Evolutionary conservation across 805 yeast genomes (phyloP), one percentile per base, ranked within the genome.

Genomic region (Nakazawaea populi): DNA sequence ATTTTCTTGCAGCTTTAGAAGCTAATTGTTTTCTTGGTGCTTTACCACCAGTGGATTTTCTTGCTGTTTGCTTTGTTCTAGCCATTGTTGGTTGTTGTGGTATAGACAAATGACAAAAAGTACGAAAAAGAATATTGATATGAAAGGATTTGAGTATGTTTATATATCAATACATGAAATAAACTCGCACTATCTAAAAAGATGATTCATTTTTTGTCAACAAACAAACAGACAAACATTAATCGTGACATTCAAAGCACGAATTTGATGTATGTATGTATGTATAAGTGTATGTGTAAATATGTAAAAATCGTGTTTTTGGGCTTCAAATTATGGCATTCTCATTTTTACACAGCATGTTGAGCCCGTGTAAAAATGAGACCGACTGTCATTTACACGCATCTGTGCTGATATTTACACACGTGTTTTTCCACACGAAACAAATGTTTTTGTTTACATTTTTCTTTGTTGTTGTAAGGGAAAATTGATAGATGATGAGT

Each of bases 11-110:
- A 64, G 94, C 95, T 77, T 87, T 87, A 55, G 95, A 87, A 56
- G 95, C 95, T 65, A 87, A 77, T 73, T 87, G 95, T 74, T 87
- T 87, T 87, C 95, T 87, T 83, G 95, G 95, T 48, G 95, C 95
- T 74, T 87, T 87, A 83, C 95, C 95, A 83, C 95, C 95, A 63
- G 95, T 87, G 59, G 94, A 87, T 74, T 87, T 87, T 87, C 95
- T 87, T 65, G 95, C 94, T 60, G 95, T 87, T 82, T 87, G 95
- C 73, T 87, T 87, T 58, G 95, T 87, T 87, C 94, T 87, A 67
- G 95, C 95, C 95, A 87, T 87, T 69, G 57, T 68, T 58, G 52
- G 51, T 52, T 47, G 48, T 28, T 61, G 55, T 52, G 35, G 11
- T 8, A 32, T 47, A 40, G 40, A 45, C 52, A 30, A 32, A 51